Evolutionary conservation across 1,284 basidiomycete species (phyloP).

Genomic region (Ceratobasidium sp.): DNA sequence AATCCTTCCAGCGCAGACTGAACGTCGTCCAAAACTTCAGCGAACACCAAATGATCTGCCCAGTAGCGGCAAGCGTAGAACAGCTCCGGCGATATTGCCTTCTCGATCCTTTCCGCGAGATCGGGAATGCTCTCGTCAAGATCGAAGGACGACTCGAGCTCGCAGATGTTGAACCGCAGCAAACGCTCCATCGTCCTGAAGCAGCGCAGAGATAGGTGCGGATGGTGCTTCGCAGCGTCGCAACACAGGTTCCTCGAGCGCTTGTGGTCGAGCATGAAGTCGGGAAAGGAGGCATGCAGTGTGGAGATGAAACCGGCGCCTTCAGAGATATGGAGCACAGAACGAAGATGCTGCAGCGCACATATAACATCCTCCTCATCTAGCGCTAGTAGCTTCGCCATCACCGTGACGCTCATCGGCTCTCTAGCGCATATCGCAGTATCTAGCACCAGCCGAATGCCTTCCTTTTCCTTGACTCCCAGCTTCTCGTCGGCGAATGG

Average conservation of each 20-base stretch:
- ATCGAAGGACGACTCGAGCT: neutral
- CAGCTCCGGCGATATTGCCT: neutral
- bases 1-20: neutral
- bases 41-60: neutral
- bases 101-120: neutral
- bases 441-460: neutral
- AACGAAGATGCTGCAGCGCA: neutral
- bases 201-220: neutral
- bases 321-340: neutral
- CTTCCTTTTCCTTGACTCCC: neutral
- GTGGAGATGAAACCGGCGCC: neutral
- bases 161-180: slow-evolving; percentile 29
- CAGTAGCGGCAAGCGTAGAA: slow-evolving; percentile 27
- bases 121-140: neutral
- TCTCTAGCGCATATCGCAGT: neutral
- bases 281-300: slow-evolving; percentile 10
- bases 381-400: neutral
- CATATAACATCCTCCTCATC: neutral
- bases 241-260: slow-evolving; percentile 10
- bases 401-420: neutral
- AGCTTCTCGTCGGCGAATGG: neutral
- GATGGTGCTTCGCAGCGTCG: neutral
- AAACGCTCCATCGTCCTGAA: neutral
- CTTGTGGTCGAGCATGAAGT: neutral
- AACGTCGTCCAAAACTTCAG: neutral